Base-by-base conservation (phyloP, 148 eudicot species). In the Arbutus unedo region DNA sequence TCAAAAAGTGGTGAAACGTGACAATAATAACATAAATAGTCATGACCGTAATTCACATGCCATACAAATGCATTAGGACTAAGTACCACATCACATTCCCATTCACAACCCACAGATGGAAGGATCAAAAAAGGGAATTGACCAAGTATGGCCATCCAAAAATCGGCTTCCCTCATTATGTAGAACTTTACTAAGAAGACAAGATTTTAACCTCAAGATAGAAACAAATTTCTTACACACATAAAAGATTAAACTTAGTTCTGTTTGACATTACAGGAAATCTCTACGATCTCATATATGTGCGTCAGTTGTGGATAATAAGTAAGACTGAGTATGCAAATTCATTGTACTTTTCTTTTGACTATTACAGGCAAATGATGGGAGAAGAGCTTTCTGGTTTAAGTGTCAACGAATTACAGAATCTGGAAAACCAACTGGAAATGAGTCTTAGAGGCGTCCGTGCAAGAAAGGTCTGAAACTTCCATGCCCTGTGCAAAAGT, bases 361-460 rank as follows among this genome's bases (percentile, higher is more conserved):
- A 70, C 47, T 31, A 72, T 55, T 70, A 64, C 87, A 93, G 95
- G 89, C 87, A 90, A 85, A 83, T 92, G 68, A 89, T 93, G 97
- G 94, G 97, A 71, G 87, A 90, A 83, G 90, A 87, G 86, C 92
- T 93, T 47, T 81, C 60, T 67, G 92, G 95, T 51, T 84, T 93
- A 87, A 84, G 85, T 81, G 82, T 90, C 41, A 88, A 88, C 67
- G 95, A 92, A 44, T 89, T 93, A 43, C 90, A 92, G 80, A 84
- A 83, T 82, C 83, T 93, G 10, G 95, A 92, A 79, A 90, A 89
- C 81, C 97, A 93, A 82, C 77, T 93, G 82, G 95, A 93, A 86
- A 83, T 68, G 64, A 92, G 92, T 81, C 83, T 93, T 19, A 79
- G 77, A 77, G 90, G 95, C 62, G 86, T 91, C 57, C 95, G 91